Percentiles rank a stretch among this genome's conserved stretches.
Conservation (phyloP, 495 filamentous ascomycete species). For the Elasticomyces elasticus region DNA sequence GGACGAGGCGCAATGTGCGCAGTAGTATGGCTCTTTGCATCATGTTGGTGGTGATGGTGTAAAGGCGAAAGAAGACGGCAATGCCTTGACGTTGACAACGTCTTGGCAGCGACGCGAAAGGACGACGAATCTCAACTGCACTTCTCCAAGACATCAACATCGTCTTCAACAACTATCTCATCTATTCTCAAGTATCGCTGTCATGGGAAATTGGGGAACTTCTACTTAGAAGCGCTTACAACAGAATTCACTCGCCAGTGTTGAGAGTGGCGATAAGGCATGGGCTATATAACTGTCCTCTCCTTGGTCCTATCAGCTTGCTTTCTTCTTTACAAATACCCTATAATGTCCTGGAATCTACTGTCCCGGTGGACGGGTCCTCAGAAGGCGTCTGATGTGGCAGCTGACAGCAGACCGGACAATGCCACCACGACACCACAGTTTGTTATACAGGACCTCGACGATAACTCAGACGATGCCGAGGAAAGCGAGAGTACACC, state of each 20-base stretch:
- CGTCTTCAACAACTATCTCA: too few species aligned
- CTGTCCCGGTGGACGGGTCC: conserved; percentile 8
- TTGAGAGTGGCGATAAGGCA: background rate
- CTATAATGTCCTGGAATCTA: conserved; percentile 1
- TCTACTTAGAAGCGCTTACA: too few species aligned
- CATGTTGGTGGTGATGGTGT: conserved; percentile 2
- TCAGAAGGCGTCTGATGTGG: background rate
- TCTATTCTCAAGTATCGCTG: too few species aligned
- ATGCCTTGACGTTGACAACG: too few species aligned
- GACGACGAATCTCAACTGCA: too few species aligned
- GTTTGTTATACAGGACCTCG: background rate
- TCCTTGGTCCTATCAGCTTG: background rate
- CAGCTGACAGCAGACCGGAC: background rate
- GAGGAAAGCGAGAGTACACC: conserved; percentile 37
- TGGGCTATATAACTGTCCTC: background rate
- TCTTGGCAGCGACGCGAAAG: too few species aligned
- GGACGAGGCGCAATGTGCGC: conserved; percentile 8
- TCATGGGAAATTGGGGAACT: too few species aligned
- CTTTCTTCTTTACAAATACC: background rate
- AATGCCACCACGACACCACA: background rate
- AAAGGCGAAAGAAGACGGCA: too few species aligned
- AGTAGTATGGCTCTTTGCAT: conserved; percentile 7
- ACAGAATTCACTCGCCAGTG: background rate
- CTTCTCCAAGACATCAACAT: too few species aligned
- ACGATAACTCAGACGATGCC: background rate